Evolutionary conservation across 345 rosid species (phyloP).

Genomic region (Salix suchowensis): DNA sequence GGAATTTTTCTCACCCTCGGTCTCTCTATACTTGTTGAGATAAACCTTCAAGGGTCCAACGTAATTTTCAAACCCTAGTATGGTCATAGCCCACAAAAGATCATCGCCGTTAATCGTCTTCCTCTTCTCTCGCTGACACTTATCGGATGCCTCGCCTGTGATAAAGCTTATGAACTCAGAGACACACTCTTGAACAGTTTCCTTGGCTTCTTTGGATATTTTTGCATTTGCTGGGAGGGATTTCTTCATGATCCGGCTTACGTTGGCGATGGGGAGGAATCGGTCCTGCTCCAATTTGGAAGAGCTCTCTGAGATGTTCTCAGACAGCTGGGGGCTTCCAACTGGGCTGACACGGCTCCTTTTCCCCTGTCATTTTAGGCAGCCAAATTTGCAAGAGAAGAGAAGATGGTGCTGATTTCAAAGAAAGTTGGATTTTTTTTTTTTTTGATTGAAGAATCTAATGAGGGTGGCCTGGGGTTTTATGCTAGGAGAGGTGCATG

Average conservation of each 20-base stretch:
- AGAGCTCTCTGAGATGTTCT: conserved; percentile 33
- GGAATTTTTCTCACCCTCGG: conserved; percentile 22
- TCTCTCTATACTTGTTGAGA: conserved; percentile 19
- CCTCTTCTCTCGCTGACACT: conserved; percentile 29
- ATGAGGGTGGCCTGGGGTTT: neutral
- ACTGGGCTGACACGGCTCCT: conserved; percentile 31
- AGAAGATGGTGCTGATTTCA: neutral
- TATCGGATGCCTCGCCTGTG: conserved; percentile 30
- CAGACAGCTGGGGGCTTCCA: conserved; percentile 38
- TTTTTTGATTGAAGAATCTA: conserved; percentile 18
- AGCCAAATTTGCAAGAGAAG: neutral
- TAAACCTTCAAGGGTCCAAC: conserved; percentile 21
- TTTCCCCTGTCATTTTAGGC: conserved; percentile 36
- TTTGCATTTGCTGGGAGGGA: conserved; percentile 27
- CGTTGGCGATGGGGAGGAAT: conserved; percentile 28
- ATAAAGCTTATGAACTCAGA: conserved; percentile 28
- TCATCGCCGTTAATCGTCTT: conserved; percentile 27
- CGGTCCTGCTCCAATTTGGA: conserved; percentile 22
- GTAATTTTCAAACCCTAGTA: conserved; percentile 23
- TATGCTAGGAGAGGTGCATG: conserved; percentile 8
- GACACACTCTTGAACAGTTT: conserved; percentile 27
- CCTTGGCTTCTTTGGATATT: conserved; percentile 29
- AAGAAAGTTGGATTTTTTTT: neutral
- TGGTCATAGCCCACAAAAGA: conserved; percentile 27
- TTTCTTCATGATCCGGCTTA: conserved; percentile 26